A percentile compares a stretch with the other conserved stretches of the same genome.
Evolutionary conservation across 2,329 filamentous ascomycete genomes (phyloP).

Genomic region (Alternaria arbusti): DNA sequence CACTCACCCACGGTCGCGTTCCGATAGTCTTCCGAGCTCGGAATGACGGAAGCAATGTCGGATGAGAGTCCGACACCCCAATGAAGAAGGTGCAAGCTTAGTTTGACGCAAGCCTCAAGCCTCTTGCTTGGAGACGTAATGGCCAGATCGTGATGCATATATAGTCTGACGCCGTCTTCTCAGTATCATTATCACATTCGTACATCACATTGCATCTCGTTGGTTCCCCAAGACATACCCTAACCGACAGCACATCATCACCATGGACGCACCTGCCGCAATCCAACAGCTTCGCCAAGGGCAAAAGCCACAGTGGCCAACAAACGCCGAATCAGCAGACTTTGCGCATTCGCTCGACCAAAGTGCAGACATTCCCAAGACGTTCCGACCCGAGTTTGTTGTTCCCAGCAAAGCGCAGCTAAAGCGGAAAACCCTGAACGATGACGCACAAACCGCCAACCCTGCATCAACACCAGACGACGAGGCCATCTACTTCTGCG

Average conservation of each 20-base stretch:
- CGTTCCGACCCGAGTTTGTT: slow-evolving; percentile 70
- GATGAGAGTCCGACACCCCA: slow-evolving; percentile 13
- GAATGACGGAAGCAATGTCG: background rate
- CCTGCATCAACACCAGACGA: slow-evolving; percentile 45
- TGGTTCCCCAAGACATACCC: background rate
- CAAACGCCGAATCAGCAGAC: slow-evolving; percentile 26
- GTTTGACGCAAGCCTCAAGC: slow-evolving; percentile 12
- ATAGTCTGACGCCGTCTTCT: background rate
- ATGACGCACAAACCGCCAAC: slow-evolving; percentile 38
- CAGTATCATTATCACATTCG: background rate
- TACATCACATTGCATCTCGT: background rate
- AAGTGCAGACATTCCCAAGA: slow-evolving; percentile 42
- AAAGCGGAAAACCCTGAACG: slow-evolving; percentile 62
- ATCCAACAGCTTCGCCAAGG: slow-evolving; percentile 37
- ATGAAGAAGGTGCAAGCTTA: slow-evolving; percentile 23
- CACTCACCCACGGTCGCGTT: background rate
- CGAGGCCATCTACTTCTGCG: slow-evolving; percentile 78
- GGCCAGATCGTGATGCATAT: slow-evolving; percentile 6
- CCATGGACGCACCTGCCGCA: slow-evolving; percentile 32
- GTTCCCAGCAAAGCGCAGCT: slow-evolving; percentile 77
- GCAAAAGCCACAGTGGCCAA: slow-evolving; percentile 37
- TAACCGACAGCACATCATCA: slow-evolving; percentile 7
- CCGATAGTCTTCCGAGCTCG: slow-evolving; percentile 15
- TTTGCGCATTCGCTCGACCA: slow-evolving; percentile 38
- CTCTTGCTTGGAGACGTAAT: slow-evolving; percentile 18